A percentile compares a stretch with the other conserved stretches of the same genome.
Conservation (phyloP, 73 alveolate genomes). For the Tetrahymena elliotti region DNA sequence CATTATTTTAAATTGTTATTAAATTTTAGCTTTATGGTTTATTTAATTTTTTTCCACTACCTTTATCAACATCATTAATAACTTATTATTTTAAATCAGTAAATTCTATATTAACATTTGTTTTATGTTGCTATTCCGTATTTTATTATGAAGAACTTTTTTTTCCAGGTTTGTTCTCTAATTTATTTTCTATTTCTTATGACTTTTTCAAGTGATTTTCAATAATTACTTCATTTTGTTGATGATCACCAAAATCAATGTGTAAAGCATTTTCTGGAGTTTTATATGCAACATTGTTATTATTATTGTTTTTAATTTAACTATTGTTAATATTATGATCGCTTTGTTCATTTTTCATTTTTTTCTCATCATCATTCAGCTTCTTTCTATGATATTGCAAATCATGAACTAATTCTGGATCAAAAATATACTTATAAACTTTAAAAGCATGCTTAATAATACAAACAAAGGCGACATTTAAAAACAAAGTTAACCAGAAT, state of each 20-base stretch:
- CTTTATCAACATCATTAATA: not conserved
- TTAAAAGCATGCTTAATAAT: not conserved
- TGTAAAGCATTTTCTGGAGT: not conserved
- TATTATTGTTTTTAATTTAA: not conserved
- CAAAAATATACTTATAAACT: not conserved
- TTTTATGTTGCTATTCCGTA: not conserved
- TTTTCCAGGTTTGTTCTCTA: not conserved
- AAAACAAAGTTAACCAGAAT: not conserved
- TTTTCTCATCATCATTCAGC: not conserved
- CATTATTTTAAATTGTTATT: not conserved
- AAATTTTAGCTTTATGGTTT: not conserved
- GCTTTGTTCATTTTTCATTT: not conserved
- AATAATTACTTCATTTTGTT: not conserved
- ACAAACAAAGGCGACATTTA: not conserved
- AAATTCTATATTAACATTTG: not conserved
- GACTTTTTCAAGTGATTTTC: not conserved
- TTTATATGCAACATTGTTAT: not conserved
- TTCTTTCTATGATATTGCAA: not conserved
- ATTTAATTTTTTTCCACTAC: not conserved
- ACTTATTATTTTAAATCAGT: not conserved
- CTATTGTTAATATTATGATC: not conserved
- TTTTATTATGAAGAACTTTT: not conserved
- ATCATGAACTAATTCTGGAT: not conserved
- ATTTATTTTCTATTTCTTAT: not conserved
- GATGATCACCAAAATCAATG: not conserved